Evolutionary conservation across 2,329 filamentous ascomycete species (phyloP).

Genomic region (Penicillium sp.): DNA sequence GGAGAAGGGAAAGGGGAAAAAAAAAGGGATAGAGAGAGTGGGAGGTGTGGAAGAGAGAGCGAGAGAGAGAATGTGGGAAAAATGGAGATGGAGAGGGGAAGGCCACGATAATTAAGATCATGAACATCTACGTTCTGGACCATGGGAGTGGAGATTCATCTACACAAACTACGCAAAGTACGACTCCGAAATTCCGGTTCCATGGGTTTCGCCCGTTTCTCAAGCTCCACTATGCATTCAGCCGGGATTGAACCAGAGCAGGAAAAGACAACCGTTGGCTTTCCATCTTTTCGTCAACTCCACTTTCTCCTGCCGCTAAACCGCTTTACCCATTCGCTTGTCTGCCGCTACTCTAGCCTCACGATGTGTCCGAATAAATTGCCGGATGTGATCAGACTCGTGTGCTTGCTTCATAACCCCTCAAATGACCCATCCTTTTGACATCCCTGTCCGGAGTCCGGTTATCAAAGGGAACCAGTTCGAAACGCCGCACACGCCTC

Average conservation of each 20-base stretch:
- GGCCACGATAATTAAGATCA: background rate
- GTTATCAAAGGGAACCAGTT: background rate
- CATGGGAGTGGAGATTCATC: background rate
- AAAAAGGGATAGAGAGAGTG: background rate
- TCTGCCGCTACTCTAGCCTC: background rate
- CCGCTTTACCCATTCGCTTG: conserved; percentile 5
- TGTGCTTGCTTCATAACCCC: background rate
- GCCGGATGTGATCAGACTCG: background rate
- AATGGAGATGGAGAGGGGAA: conserved; percentile 1
- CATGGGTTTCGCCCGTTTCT: conserved; percentile 12
- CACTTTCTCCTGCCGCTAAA: conserved; percentile 12
- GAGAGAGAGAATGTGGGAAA: background rate
- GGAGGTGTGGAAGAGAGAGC: background rate
- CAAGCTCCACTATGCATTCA: conserved; percentile 21
- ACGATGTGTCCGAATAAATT: background rate
- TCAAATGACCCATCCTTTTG: background rate
- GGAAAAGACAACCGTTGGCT: conserved; percentile 22
- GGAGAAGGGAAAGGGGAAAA: background rate
- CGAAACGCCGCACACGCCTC: background rate
- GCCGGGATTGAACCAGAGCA: conserved; percentile 5
- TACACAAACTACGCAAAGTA: background rate
- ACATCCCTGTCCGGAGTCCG: background rate
- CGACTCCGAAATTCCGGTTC: conserved; percentile 4
- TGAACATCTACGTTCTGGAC: conserved; percentile 1
- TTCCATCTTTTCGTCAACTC: conserved; percentile 15